Percentiles rank a stretch among this genome's conserved stretches.
These are phyloP conservation scores for Sanghuangporus baumii DNA, from an alignment of 1,284 basidiomycete genomes.

Conservation along the genomic window DNA sequence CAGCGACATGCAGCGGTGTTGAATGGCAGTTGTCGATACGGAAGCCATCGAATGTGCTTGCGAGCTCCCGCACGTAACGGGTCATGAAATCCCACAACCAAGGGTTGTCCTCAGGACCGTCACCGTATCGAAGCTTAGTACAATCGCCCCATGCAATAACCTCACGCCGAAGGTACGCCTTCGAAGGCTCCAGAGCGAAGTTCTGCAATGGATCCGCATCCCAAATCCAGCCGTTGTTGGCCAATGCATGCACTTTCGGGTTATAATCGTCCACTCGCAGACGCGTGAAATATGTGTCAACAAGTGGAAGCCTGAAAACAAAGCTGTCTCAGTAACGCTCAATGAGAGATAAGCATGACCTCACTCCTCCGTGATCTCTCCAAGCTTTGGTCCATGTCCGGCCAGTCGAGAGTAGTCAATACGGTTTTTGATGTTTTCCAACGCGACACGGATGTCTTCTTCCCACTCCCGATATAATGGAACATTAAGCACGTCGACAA, in stretches of 20 bases:
- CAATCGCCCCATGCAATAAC: constrained; percentile 98
- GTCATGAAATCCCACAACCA: constrained; percentile 96
- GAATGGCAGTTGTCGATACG: constrained; percentile 98
- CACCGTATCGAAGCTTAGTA: constrained; percentile 93
- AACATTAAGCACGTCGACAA: constrained; percentile 85
- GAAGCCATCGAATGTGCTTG: constrained; percentile 87
- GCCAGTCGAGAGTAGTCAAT: constrained; percentile 80
- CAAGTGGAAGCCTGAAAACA: constrained; percentile 62
- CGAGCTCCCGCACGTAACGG: constrained; percentile 77
- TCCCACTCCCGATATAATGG: constrained; percentile 83
- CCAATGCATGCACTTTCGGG: constrained; percentile 71
- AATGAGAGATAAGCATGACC: constrained; percentile 23
- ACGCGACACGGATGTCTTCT: constrained; percentile 69
- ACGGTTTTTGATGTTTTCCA: constrained; percentile 72
- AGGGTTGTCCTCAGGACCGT: constrained; percentile 74
- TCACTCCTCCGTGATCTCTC: constrained; percentile 71
- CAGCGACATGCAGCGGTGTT: constrained; percentile 92
- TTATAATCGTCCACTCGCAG: constrained; percentile 59
- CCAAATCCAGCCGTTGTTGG: constrained; percentile 99
- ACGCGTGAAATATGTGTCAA: constrained; percentile 89
- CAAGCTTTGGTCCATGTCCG: constrained; percentile 77
- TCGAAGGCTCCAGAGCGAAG: constrained; percentile 94
- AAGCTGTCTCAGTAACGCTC: not conserved
- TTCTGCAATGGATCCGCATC: constrained; percentile 90
- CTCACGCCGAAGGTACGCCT: constrained; percentile 91